Conservation (phyloP, 2,329 filamentous ascomycete genomes). For the Graphilbum fragrans region DNA sequence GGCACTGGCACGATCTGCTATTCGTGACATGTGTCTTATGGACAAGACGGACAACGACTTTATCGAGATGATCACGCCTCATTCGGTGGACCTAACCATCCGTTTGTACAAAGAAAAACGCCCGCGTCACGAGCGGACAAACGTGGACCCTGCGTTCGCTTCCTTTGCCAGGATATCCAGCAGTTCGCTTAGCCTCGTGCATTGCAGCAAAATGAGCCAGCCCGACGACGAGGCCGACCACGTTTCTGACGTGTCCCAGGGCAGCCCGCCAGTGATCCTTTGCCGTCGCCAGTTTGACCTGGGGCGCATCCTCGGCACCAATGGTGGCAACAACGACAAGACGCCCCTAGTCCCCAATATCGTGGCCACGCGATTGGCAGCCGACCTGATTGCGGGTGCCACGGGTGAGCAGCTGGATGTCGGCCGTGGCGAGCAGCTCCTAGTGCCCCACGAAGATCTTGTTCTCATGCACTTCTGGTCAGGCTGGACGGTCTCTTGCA, state of each 20-base stretch:
- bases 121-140: background rate
- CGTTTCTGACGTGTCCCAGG: background rate
- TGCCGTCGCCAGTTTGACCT: background rate
- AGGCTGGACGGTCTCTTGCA: constrained; percentile 1
- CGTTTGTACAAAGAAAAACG: background rate
- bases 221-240: background rate
- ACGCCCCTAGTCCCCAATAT: background rate
- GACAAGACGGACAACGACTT: background rate
- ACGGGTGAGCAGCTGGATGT: background rate
- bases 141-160: background rate
- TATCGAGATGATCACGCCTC: background rate
- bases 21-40: background rate
- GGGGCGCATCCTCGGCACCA: background rate
- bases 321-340: background rate
- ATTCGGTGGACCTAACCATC: background rate
- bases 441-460: background rate
- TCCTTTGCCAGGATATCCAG: background rate
- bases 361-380: background rate
- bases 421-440: background rate
- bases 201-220: background rate
- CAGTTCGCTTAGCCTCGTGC: background rate
- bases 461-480: constrained; percentile 1
- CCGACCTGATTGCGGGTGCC: background rate
- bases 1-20: background rate
- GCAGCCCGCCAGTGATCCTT: background rate